These are phyloP conservation scores for Ramularia endophylla DNA, from an alignment of 2,329 filamentous ascomycete species.

Conservation along the genomic window DNA sequence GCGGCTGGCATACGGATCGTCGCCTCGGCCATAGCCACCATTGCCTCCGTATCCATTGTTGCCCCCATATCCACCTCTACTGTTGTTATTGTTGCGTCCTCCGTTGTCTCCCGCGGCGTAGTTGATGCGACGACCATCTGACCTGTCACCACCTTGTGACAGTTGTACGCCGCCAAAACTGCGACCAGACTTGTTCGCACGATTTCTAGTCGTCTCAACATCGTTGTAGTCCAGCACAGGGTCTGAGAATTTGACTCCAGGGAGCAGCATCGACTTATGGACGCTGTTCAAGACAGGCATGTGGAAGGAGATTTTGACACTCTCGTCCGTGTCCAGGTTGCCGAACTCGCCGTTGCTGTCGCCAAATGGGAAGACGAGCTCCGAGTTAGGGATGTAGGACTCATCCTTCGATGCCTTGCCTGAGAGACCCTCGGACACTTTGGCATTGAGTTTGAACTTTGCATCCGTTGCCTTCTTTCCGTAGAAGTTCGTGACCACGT, in stretches of 20 bases:
- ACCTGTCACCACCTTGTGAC: conserved; percentile 40
- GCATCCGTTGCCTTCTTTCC: conserved; percentile 71
- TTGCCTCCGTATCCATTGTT: conserved; percentile 21
- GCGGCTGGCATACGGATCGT: conserved; percentile 12
- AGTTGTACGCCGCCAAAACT: conserved; percentile 64
- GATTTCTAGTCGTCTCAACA: conserved; percentile 64
- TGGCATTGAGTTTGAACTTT: conserved; percentile 67
- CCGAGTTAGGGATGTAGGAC: conserved; percentile 76
- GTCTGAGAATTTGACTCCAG: conserved; percentile 68
- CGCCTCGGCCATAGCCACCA: conserved; percentile 20
- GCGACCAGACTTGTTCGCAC: conserved; percentile 60
- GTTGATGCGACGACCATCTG: conserved; percentile 47
- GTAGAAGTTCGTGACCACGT: conserved; percentile 80
- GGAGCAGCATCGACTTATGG: conserved; percentile 92
- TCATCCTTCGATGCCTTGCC: conserved; percentile 78
- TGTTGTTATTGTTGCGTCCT: conserved; percentile 22
- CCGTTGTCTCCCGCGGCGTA: conserved; percentile 38
- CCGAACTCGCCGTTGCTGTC: conserved; percentile 33
- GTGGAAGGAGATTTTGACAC: conserved; percentile 81
- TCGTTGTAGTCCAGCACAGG: conserved; percentile 70
- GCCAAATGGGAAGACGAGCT: conserved; percentile 40
- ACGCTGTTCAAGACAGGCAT: conserved; percentile 66
- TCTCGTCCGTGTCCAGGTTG: conserved; percentile 75
- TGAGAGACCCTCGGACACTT: conserved; percentile 68
- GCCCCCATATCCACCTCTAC: conserved; percentile 19